Conservation (phyloP, 495 filamentous ascomycete species). For the Halenospora varia region DNA sequence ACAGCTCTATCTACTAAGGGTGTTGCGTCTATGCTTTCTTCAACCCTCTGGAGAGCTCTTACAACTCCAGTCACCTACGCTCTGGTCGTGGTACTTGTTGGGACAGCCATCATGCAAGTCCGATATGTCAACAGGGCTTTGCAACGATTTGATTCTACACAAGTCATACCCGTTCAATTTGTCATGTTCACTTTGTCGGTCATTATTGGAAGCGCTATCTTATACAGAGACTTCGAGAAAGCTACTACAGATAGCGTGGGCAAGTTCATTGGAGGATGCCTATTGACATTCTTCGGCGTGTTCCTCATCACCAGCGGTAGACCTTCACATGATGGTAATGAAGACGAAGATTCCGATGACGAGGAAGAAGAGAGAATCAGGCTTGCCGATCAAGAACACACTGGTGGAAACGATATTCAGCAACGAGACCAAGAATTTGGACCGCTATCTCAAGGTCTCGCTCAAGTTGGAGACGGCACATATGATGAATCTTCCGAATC, state of each 20-base stretch:
- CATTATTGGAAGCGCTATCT: constrained; percentile 85
- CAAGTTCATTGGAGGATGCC: constrained; percentile 87
- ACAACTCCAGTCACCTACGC: constrained; percentile 90
- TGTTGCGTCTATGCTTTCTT: constrained; percentile 89
- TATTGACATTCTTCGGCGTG: constrained; percentile 88
- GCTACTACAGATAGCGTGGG: constrained; percentile 60
- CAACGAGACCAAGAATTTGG: background rate
- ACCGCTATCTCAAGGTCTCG: background rate
- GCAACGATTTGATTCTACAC: constrained; percentile 91
- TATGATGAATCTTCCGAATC: constrained; percentile 10
- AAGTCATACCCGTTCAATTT: constrained; percentile 96
- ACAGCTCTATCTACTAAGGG: constrained; percentile 95
- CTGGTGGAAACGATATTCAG: background rate
- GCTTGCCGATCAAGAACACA: constrained; percentile 29
- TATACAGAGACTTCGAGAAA: constrained; percentile 92
- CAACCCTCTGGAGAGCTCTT: constrained; percentile 78
- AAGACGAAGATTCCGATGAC: constrained; percentile 43
- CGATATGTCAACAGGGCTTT: constrained; percentile 93
- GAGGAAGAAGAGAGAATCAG: constrained; percentile 38
- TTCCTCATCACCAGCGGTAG: constrained; percentile 83
- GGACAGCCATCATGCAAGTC: constrained; percentile 89
- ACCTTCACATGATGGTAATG: constrained; percentile 39
- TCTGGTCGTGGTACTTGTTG: constrained; percentile 69
- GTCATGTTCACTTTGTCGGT: constrained; percentile 94
- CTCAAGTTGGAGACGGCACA: constrained; percentile 5